Evolutionary conservation across 2,329 filamentous ascomycete species (phyloP), one percentile per base, ranked within the genome.

Genomic region (Xylariales sp.): DNA sequence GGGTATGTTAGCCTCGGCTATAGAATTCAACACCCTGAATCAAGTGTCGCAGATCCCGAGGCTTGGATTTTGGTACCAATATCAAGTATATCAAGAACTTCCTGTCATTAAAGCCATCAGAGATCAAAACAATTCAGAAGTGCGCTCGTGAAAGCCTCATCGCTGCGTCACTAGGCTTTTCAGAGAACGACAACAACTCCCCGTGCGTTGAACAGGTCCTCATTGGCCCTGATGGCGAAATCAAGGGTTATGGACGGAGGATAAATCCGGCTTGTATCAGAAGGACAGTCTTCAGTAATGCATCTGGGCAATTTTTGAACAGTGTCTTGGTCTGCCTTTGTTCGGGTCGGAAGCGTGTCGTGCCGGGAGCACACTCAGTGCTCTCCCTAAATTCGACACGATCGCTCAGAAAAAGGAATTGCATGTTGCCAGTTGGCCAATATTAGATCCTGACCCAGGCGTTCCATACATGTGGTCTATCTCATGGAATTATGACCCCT

Each of bases 221-320:
- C 6, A 68, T 75, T 42, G 61, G 55, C 1, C 52, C 59, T 0
- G 52, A 64, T 16, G 70, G 71, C 1, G 58, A 67, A 19, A 31
- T 74, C 8, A 40, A 60, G 7, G 49, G 61, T 5, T 56, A 64
- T 32, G 64, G 70, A 5, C 62, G 69, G 15, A 76, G 77, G 56
- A 59, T 76, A 48, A 76, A 76, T 52, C 66, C 71, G 0, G 76
- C 71, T 0, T 70, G 76, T 40, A 68, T 76, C 60, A 73, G 76
- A 51, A 63, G 70, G 1, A 70, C 68, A 3, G 46, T 75, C 12
- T 77, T 68, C 21, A 72, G 71, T 1, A 72, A 76, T 28, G 65
- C 64, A 0, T 53, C 55, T 0, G 65, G 60, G 1, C 51, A 60
- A 3, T 62, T 59, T 12, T 50, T 75, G 4, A 4, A 66, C 57